A percentile compares a stretch with the other conserved stretches of the same genome.
Conservation (phyloP, 2,329 filamentous ascomycete species). For the Penicillium corylophilum region DNA sequence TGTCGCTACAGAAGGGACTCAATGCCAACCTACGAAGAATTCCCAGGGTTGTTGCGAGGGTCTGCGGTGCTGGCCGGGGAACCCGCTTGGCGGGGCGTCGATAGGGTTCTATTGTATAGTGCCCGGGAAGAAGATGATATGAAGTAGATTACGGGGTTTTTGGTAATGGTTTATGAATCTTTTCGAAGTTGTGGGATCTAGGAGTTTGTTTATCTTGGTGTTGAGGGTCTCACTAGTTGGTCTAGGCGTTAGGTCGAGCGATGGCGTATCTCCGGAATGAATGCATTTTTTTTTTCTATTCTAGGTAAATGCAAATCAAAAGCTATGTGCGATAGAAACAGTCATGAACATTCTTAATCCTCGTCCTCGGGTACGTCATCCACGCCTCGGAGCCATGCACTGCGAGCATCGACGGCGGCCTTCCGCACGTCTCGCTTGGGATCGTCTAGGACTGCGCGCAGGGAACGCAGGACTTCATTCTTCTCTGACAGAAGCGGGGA, state of each 20-base stretch:
- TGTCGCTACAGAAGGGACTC: neutral
- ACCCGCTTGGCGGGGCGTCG: neutral
- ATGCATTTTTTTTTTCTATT: neutral
- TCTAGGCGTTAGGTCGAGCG: neutral
- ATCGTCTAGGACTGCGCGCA: conserved; percentile 61
- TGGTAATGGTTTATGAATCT: neutral
- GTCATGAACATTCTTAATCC: conserved; percentile 35
- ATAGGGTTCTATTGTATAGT: neutral
- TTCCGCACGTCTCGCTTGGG: conserved; percentile 61
- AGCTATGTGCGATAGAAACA: neutral
- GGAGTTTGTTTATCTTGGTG: neutral
- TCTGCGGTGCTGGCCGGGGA: neutral
- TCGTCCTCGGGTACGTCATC: conserved; percentile 61
- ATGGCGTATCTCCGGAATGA: neutral
- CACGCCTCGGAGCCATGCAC: conserved; percentile 57
- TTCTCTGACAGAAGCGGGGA: conserved; percentile 57
- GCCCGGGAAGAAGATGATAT: neutral
- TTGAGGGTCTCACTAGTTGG: neutral
- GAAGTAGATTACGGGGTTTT: neutral
- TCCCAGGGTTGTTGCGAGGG: neutral
- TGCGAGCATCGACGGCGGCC: conserved; percentile 61
- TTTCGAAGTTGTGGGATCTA: neutral
- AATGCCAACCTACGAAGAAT: neutral
- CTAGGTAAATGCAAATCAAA: neutral
- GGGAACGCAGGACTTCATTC: conserved; percentile 55